Percentiles rank a stretch among this genome's conserved stretches.
Evolutionary conservation across 495 filamentous ascomycete species (phyloP).

Genomic region (Penicillium bialowiezense): DNA sequence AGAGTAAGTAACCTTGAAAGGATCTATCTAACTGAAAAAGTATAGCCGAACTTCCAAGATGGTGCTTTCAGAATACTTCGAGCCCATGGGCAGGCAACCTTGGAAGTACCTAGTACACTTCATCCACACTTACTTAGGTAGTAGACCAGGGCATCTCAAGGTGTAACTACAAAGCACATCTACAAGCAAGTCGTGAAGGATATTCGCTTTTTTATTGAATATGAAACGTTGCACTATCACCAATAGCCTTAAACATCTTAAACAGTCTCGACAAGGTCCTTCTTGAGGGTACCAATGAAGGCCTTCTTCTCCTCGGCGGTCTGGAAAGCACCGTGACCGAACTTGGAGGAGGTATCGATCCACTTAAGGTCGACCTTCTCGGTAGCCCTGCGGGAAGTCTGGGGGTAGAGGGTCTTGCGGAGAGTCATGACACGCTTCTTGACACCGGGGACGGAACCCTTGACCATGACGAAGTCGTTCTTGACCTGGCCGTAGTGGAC

Average conservation of each 20-base stretch:
- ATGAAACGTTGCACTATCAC: slow-evolving; percentile 40
- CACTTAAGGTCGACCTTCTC: slow-evolving; percentile 99
- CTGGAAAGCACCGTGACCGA: slow-evolving; percentile 99
- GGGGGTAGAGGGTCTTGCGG: slow-evolving; percentile 97
- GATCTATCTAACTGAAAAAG: no score
- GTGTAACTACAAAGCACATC: neutral
- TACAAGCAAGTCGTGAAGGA: slow-evolving; percentile 27
- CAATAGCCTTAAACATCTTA: slow-evolving; percentile 56
- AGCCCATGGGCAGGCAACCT: no score
- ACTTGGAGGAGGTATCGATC: slow-evolving; percentile 99
- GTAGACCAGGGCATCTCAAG: neutral
- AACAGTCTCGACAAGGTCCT: slow-evolving; percentile 76
- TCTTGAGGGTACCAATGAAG: slow-evolving; percentile 98
- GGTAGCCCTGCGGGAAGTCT: slow-evolving; percentile 89
- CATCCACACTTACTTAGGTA: no score
- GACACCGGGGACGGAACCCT: slow-evolving; percentile 94
- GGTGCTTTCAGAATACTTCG: no score
- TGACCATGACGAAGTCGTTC: slow-evolving; percentile 98
- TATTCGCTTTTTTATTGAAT: slow-evolving; percentile 52
- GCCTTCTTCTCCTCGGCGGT: slow-evolving; percentile 97
- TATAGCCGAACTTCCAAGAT: no score
- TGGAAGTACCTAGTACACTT: no score
- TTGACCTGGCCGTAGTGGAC: slow-evolving; percentile 99
- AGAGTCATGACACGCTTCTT: slow-evolving; percentile 99
- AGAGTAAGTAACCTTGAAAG: no score